Evolutionary conservation across 2,329 filamentous ascomycete species (phyloP), one percentile per base, ranked within the genome.

Genomic region (Fusarium hostae): DNA sequence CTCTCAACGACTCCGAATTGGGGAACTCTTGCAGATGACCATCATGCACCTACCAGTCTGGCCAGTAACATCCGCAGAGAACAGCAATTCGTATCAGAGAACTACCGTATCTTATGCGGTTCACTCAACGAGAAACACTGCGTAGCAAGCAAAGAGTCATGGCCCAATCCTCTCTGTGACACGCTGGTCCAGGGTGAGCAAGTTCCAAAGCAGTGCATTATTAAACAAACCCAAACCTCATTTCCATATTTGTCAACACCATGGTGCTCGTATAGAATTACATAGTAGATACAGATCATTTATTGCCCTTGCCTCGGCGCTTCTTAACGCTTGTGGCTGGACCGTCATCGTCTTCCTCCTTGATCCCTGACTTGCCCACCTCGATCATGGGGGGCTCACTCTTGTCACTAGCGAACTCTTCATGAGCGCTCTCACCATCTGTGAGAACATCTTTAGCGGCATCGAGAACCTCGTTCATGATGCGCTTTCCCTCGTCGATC

Each of bases 401-500:
- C 22, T 30, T 58, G 26, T 67, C 55, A 34, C 40, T 37, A 37
- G 40, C 34, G 15, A 66, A 48, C 5, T 66, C 62, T 30, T 59
- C 63, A n/a, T 40, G 32, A 41, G 22, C 71, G 13, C 63, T 65
- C 22, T 76, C 72, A 16, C 48, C 56, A 22, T 68, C 70, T 8
- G 55, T 65, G 8, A 45, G 68, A n/a, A 56, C 66, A 22, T 72
- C 68, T 37, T 70, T 71, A 10, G 68, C 68, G 28, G 78, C 74
- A 28, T 70, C 79, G 4, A 89, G 79, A 2, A 94, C 88, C 76
- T 92, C 89, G 45, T 88, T 88, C 51, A 95, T 85, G 56, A 95
- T 91, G 77, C 91, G 89, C 73, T 89, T 89, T 12, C 90, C 89
- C 79, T 95, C 93, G 68, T 92, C 93, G 75, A 94, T 89, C 76